Percentiles rank a stretch among this genome's conserved stretches.
These are phyloP conservation scores for Pleurotus platypus DNA, from an alignment of 768 basidiomycete species.

Conservation along the genomic window DNA sequence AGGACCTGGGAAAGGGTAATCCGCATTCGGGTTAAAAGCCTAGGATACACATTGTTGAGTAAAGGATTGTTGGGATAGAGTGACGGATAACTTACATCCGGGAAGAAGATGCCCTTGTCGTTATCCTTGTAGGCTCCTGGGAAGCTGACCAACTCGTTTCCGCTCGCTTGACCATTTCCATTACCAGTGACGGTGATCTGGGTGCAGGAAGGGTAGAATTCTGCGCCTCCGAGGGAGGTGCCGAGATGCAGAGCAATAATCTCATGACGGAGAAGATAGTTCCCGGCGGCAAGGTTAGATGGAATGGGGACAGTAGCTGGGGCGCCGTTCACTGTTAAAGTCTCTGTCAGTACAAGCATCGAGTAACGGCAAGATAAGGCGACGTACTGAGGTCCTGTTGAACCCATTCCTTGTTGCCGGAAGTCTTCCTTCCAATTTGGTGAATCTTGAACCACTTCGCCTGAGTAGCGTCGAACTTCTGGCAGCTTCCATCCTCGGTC, in stretches of 20 bases:
- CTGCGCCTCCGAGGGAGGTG: slow-evolving; percentile 53
- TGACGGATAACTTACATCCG: slow-evolving; percentile 26
- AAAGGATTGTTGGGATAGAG: too few species aligned
- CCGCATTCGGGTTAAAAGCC: slow-evolving; percentile 25
- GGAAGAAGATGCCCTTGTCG: slow-evolving; percentile 68
- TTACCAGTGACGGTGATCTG: slow-evolving; percentile 54
- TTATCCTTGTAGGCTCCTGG: slow-evolving; percentile 71
- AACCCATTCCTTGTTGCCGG: slow-evolving; percentile 40
- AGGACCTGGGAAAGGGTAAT: slow-evolving; percentile 51
- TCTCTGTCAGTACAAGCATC: background rate
- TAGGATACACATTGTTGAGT: background rate
- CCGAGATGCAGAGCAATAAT: slow-evolving; percentile 76
- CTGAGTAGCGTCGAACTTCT: slow-evolving; percentile 50
- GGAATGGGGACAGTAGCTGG: slow-evolving; percentile 43
- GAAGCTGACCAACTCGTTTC: slow-evolving; percentile 53
- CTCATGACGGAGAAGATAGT: slow-evolving; percentile 77
- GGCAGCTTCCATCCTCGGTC: slow-evolving; percentile 39
- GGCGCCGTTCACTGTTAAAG: slow-evolving; percentile 32
- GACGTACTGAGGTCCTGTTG: slow-evolving; percentile 52
- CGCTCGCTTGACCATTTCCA: slow-evolving; percentile 41
- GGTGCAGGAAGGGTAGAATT: slow-evolving; percentile 77
- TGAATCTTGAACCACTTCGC: slow-evolving; percentile 77
- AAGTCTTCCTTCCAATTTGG: slow-evolving; percentile 36
- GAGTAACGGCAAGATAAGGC: background rate
- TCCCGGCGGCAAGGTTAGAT: slow-evolving; percentile 53